Evolutionary conservation across 345 rosid genomes (phyloP).

Genomic region (Excoecaria agallocha): DNA sequence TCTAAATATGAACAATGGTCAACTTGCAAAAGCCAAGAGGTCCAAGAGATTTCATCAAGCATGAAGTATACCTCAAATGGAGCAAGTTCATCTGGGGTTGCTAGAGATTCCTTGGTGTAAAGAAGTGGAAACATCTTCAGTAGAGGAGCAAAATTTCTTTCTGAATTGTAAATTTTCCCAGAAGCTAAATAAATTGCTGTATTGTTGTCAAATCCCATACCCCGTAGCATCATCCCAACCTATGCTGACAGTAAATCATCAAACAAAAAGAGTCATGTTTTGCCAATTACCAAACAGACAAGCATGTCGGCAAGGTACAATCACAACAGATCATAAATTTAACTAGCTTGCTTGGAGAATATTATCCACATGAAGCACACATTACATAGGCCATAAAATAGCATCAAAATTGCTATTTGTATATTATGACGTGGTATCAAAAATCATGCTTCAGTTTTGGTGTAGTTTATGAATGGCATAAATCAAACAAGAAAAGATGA

Average conservation of each 20-base stretch:
- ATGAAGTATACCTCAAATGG: conserved; percentile 58
- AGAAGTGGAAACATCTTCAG: conserved; percentile 81
- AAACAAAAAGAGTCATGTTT: conserved; percentile 24
- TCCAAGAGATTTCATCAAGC: not conserved
- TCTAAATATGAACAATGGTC: not conserved
- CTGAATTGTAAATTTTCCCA: conserved; percentile 67
- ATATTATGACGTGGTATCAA: not conserved
- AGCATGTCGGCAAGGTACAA: not conserved
- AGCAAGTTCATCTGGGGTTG: conserved; percentile 81
- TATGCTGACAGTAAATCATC: conserved; percentile 54
- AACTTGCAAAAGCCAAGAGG: not conserved
- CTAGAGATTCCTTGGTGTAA: conserved; percentile 82
- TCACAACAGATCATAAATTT: not conserved
- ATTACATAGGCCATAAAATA: not conserved
- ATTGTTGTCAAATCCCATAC: conserved; percentile 91
- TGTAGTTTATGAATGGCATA: not conserved
- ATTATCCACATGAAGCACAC: not conserved
- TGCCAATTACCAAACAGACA: conserved; percentile 1
- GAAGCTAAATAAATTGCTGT: conserved; percentile 87
- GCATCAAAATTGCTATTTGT: not conserved
- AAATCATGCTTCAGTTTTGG: no score
- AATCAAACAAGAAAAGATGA: not conserved
- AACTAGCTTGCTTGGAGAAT: not conserved
- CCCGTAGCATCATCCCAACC: conserved; percentile 96
- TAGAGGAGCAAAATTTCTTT: conserved; percentile 66